phyloP scores from a whole-genome alignment of 164 flowering plant species.

The Houttuynia cordata region DNA sequence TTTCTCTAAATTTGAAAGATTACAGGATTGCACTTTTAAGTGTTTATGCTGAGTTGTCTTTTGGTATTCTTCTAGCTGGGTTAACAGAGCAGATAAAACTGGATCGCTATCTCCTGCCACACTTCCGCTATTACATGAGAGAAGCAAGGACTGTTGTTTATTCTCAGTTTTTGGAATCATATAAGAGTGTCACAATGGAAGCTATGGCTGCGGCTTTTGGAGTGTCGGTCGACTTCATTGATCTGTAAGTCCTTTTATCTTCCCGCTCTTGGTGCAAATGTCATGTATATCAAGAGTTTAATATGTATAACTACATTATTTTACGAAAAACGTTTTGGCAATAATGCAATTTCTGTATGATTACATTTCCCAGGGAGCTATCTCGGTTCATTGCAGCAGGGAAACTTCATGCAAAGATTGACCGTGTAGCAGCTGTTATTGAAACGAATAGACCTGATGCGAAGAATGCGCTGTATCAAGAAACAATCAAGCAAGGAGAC shows the following conservation, averaged over 20 bases:
- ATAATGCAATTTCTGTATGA: too few relatives aligned
- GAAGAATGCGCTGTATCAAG: slow-evolving; percentile 89
- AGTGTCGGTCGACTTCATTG: slow-evolving; percentile 87
- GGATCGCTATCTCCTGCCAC: slow-evolving; percentile 86
- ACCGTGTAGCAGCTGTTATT: slow-evolving; percentile 89
- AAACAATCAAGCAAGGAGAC: slow-evolving; percentile 96
- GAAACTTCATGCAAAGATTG: slow-evolving; percentile 96
- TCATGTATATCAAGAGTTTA: not conserved
- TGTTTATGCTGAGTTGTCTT: not conserved
- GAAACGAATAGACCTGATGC: slow-evolving; percentile 96
- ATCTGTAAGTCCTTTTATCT: slow-evolving; percentile 42
- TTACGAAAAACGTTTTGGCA: too few relatives aligned
- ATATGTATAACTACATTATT: slow-evolving; percentile 1
- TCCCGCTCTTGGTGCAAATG: not conserved
- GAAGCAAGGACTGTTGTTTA: slow-evolving; percentile 84
- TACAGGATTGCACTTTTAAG: not conserved
- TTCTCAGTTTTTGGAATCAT: slow-evolving; percentile 93
- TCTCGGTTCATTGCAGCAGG: slow-evolving; percentile 96
- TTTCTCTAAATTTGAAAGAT: not conserved
- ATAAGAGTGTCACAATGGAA: slow-evolving; percentile 95
- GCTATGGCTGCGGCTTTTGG: slow-evolving; percentile 98
- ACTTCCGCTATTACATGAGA: slow-evolving; percentile 96
- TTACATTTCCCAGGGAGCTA: slow-evolving; percentile 50
- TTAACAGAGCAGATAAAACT: slow-evolving; percentile 75
- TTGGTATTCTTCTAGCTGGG: slow-evolving; percentile 45